Conservation (phyloP, 257 asterid genomes). For the Nicotiana sylvestris region DNA sequence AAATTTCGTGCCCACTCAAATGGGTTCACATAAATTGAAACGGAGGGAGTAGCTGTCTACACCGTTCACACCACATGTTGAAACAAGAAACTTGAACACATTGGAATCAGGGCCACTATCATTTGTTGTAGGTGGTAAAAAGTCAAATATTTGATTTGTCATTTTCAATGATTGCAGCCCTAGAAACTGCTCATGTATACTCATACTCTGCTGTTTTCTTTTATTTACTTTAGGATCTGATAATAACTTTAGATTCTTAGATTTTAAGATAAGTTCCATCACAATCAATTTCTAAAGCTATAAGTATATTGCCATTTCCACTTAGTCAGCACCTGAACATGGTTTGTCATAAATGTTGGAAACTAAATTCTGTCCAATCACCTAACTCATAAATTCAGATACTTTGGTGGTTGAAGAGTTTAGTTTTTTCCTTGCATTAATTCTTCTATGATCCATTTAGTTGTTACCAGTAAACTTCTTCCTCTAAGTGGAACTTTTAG, state of each 20-base stretch:
- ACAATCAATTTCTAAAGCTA: not conserved
- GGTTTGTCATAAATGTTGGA: not conserved
- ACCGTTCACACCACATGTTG: not conserved
- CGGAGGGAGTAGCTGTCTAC: not conserved
- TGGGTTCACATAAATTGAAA: no score
- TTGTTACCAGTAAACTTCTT: not conserved
- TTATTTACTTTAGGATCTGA: not conserved
- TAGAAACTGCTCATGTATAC: not conserved
- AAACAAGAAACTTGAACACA: not conserved
- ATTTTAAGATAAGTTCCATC: constrained; percentile 1
- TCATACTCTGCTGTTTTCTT: not conserved
- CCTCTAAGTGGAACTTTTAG: not conserved
- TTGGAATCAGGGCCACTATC: not conserved
- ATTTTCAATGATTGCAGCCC: not conserved
- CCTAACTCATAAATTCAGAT: not conserved
- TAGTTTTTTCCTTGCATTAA: not conserved
- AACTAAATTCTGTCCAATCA: not conserved
- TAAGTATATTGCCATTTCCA: not conserved
- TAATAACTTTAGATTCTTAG: not conserved
- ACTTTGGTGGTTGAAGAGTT: not conserved
- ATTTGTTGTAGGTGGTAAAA: not conserved
- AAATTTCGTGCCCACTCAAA: no score
- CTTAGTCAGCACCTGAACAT: not conserved
- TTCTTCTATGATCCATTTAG: not conserved
- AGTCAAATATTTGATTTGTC: not conserved